These are phyloP conservation scores for Gossypium longicalyx DNA, from an alignment of 345 rosid genomes.

Conservation along the genomic window DNA sequence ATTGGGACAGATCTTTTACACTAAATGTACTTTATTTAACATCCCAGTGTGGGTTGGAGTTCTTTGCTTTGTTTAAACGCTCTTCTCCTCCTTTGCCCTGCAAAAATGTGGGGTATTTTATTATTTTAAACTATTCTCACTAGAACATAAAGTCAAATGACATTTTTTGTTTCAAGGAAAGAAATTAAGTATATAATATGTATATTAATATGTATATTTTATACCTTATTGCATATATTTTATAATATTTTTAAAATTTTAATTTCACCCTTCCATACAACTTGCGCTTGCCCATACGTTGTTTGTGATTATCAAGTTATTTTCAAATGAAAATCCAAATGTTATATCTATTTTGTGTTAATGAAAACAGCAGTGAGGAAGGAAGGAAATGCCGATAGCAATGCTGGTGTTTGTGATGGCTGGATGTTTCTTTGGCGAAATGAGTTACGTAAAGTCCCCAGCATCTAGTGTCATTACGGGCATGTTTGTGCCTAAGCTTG, in stretches of 20 bases:
- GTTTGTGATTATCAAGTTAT: too few relatives aligned
- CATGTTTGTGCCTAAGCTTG: constrained; percentile 37
- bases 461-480: constrained; percentile 36
- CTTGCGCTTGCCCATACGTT: too few relatives aligned
- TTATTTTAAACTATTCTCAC: background rate
- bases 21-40: constrained; percentile 44
- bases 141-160: too few relatives aligned
- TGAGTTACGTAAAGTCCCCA: constrained; percentile 46
- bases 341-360: background rate
- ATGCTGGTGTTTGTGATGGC: constrained; percentile 46
- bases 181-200: too few relatives aligned
- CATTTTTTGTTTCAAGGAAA: too few relatives aligned
- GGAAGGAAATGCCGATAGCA: constrained; percentile 37
- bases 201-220: too few relatives aligned
- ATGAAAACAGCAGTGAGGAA: constrained; percentile 36
- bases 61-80: constrained; percentile 47
- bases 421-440: constrained; percentile 31
- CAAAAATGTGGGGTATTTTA: constrained; percentile 55
- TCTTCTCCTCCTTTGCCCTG: constrained; percentile 49
- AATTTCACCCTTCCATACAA: too few relatives aligned
- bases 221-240: too few relatives aligned
- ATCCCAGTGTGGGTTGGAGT: constrained; percentile 62
- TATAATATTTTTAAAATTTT: too few relatives aligned
- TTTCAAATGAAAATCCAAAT: too few relatives aligned
- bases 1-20: constrained; percentile 64